Evolutionary conservation across 331 rosid species (phyloP).

Genomic region (Ulmus americana): DNA sequence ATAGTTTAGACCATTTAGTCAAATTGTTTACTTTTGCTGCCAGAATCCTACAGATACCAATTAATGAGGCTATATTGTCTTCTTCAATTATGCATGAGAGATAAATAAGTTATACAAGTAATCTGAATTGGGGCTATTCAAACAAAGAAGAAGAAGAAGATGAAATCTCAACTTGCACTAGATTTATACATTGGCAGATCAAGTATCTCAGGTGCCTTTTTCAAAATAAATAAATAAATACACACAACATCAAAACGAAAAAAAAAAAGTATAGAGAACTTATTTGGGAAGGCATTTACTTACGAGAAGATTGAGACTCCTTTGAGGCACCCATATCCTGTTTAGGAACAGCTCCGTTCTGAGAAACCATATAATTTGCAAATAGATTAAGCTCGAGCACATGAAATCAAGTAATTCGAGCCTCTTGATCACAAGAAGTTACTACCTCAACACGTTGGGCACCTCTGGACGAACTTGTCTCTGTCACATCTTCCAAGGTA

Average conservation of each 20-base stretch:
- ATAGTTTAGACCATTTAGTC: no score
- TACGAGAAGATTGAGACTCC: constrained; percentile 57
- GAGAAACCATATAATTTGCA: constrained; percentile 41
- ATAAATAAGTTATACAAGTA: no score
- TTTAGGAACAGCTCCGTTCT: constrained; percentile 67
- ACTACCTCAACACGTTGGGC: constrained; percentile 32
- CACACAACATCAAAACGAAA: background rate
- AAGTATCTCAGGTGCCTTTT: no score
- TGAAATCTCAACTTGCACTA: no score
- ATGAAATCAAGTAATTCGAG: background rate
- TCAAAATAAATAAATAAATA: background rate
- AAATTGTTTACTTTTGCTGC: no score
- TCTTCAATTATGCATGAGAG: no score
- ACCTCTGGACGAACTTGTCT: constrained; percentile 40
- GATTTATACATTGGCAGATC: no score
- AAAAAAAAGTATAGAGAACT: background rate
- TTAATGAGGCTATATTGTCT: no score
- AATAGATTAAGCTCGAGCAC: constrained; percentile 15
- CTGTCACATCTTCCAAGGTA: constrained; percentile 44
- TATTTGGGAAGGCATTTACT: constrained; percentile 27
- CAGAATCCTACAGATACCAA: no score
- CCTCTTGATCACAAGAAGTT: constrained; percentile 8
- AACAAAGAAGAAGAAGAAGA: no score
- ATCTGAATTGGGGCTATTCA: no score
- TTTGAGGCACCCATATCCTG: constrained; percentile 39